Evolutionary conservation across 352 stramenopile species (phyloP), one percentile per base, ranked within the genome.

Genomic region (Peronospora tabacina): DNA sequence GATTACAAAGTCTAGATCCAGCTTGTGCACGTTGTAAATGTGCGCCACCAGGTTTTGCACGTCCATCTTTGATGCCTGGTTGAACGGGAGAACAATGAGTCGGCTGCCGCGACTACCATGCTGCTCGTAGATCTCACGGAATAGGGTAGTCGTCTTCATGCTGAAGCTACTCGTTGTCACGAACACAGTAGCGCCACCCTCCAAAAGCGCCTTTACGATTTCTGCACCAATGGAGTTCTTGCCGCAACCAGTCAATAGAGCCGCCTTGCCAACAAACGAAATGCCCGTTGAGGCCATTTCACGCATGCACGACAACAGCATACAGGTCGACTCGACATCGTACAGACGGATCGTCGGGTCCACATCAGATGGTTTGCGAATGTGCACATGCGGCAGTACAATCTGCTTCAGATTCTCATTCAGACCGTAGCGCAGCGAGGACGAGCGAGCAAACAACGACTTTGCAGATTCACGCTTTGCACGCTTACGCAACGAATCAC

Each of bases 1-100:
- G 16, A 94, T 72, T 4, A 94, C 63, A 41, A 88, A 93, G 66
- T 95, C 85, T 38, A 95, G 35, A 30, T 93, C 83, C 16, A 95
- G 59, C 37, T 78, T 80, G 54, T 91, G 80, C 40, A 72, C 62
- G 19, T 76, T 73, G 72, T 92, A 95, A 54, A 92, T 87, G 70
- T 94, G 82, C 16, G 59, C 55, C 17, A 95, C 62, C 16, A 94
- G 46, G 26, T 63, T 71, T 37, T 69, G 47, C 30, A 92, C 79
- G 43, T 95, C 85, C 40, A 71, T 50, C 66, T 85, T 82, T 7
- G 82, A 94, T 13, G 75, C 81, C 48, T 90, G 78, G 62, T 95
- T 95, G 68, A 89, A 91, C 34, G 85, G 85, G 5, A 93, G 49
- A 10, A 95, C 45, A 22, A 91, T 72, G 17, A 95, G 67, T 16